phyloP scores from a whole-genome alignment of 75 land plant genomes.

The Cryptomeria japonica region DNA sequence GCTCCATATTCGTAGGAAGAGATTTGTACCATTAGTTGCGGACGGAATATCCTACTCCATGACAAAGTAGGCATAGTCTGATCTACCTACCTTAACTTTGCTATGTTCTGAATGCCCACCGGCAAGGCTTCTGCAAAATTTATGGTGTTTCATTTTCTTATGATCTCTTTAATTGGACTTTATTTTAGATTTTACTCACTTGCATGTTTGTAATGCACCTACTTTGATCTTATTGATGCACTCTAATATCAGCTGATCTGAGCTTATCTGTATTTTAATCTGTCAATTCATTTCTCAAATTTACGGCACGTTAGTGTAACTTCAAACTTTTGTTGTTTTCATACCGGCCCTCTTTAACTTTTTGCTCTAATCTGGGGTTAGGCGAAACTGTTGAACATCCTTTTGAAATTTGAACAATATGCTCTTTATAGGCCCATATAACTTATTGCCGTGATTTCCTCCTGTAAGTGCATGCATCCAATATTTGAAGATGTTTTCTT shows the following conservation, averaged over 20 bases:
- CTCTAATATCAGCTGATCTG: not conserved
- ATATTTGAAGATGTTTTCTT: not conserved
- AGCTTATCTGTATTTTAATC: not conserved
- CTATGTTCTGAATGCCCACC: not conserved
- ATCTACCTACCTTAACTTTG: not conserved
- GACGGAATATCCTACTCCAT: not conserved
- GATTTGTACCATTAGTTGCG: not conserved
- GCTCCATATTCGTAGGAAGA: not conserved
- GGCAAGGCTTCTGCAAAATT: not conserved
- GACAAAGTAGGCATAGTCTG: not conserved
- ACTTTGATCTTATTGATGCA: not conserved
- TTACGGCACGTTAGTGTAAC: not conserved
- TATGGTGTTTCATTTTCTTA: not conserved
- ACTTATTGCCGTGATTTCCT: not conserved
- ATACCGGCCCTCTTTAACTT: not conserved
- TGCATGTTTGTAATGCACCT: not conserved
- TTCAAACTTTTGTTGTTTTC: not conserved
- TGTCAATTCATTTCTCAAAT: not conserved
- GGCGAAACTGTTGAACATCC: too few relatives aligned
- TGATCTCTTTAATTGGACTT: not conserved
- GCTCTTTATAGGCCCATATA: too few relatives aligned
- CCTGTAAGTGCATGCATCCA: not conserved
- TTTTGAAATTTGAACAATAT: too few relatives aligned
- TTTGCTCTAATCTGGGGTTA: too few relatives aligned
- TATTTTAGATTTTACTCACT: not conserved